These are phyloP conservation scores for Dactylonectria estremocensis DNA, from an alignment of 2,329 filamentous ascomycete species.

Conservation along the genomic window DNA sequence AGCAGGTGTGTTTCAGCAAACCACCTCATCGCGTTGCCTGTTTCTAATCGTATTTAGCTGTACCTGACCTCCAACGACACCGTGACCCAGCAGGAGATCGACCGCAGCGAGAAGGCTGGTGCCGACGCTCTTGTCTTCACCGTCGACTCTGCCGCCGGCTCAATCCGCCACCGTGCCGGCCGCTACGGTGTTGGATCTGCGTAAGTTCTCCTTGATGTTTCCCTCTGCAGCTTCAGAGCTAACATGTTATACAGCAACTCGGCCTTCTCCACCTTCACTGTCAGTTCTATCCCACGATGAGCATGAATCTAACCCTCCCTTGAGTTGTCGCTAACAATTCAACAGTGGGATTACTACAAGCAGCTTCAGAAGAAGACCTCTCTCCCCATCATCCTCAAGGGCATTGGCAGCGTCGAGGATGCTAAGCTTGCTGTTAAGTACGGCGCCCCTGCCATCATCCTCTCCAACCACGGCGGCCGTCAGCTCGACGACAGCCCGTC, in stretches of 20 bases:
- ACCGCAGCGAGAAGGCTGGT: slow-evolving; percentile 51
- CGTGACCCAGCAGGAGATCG: slow-evolving; percentile 50
- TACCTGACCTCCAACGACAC: slow-evolving; percentile 53
- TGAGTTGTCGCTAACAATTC: neutral
- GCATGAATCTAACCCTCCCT: neutral
- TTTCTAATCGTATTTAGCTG: slow-evolving; percentile 32
- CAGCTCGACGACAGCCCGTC: slow-evolving; percentile 59
- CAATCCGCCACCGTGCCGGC: slow-evolving; percentile 58
- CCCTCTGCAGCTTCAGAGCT: slow-evolving; percentile 7
- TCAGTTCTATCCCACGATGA: slow-evolving; percentile 7
- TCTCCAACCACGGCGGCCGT: slow-evolving; percentile 62
- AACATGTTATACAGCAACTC: slow-evolving; percentile 40
- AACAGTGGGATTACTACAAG: slow-evolving; percentile 56
- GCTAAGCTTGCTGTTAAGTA: slow-evolving; percentile 54
- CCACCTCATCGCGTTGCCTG: neutral
- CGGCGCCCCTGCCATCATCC: slow-evolving; percentile 53
- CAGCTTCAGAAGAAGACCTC: slow-evolving; percentile 53
- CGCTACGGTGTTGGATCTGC: slow-evolving; percentile 58
- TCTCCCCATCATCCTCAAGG: slow-evolving; percentile 59
- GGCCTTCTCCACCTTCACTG: slow-evolving; percentile 45
- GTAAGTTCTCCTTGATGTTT: slow-evolving; percentile 32
- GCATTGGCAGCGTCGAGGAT: slow-evolving; percentile 56
- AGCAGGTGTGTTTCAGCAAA: slow-evolving; percentile 48
- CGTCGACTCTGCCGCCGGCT: slow-evolving; percentile 57
- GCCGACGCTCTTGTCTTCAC: slow-evolving; percentile 57